A percentile compares a stretch with the other conserved stretches of the same genome.
phyloP scores from a whole-genome alignment of 371 early-diverging fungal genomes.

The Dichotomocladium elegans region DNA sequence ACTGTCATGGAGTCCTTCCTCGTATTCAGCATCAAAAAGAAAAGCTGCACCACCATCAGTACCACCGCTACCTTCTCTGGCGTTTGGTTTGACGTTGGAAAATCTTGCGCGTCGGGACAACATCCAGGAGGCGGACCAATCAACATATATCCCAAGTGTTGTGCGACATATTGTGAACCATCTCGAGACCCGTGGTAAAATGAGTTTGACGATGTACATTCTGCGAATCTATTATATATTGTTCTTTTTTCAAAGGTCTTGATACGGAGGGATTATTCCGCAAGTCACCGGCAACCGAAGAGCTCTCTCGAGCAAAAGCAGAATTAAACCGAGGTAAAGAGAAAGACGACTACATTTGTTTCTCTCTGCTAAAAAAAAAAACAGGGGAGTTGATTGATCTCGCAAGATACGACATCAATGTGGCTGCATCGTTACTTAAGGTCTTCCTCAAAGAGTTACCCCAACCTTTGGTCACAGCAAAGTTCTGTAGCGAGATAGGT shows the following conservation, averaged over 20 bases:
- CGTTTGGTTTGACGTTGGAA: slow-evolving; percentile 33
- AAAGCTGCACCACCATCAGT: not conserved
- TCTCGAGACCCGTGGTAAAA: slow-evolving; percentile 26
- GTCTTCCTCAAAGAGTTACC: slow-evolving; percentile 85
- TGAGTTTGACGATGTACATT: too few relatives aligned
- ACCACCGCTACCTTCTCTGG: slow-evolving; percentile 24
- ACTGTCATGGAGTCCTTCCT: not conserved
- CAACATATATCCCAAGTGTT: slow-evolving; percentile 29
- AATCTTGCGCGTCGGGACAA: slow-evolving; percentile 27
- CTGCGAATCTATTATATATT: not conserved
- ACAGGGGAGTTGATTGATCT: slow-evolving; percentile 55
- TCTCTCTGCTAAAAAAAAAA: slow-evolving; percentile 2
- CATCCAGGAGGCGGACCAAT: slow-evolving; percentile 1
- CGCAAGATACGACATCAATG: slow-evolving; percentile 68
- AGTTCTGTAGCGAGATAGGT: slow-evolving; percentile 34
- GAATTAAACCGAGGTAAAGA: slow-evolving; percentile 61
- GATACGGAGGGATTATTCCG: slow-evolving; percentile 88
- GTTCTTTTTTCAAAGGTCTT: slow-evolving; percentile 48
- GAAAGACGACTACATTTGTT: slow-evolving; percentile 1
- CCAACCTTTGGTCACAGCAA: slow-evolving; percentile 59
- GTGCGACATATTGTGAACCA: slow-evolving; percentile 27
- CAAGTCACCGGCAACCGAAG: slow-evolving; percentile 68
- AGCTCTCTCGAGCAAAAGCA: slow-evolving; percentile 55
- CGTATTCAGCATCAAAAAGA: too few relatives aligned
- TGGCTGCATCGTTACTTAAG: slow-evolving; percentile 82